Evolutionary conservation across 345 rosid species (phyloP).

Genomic region (Clarkia xantiana): DNA sequence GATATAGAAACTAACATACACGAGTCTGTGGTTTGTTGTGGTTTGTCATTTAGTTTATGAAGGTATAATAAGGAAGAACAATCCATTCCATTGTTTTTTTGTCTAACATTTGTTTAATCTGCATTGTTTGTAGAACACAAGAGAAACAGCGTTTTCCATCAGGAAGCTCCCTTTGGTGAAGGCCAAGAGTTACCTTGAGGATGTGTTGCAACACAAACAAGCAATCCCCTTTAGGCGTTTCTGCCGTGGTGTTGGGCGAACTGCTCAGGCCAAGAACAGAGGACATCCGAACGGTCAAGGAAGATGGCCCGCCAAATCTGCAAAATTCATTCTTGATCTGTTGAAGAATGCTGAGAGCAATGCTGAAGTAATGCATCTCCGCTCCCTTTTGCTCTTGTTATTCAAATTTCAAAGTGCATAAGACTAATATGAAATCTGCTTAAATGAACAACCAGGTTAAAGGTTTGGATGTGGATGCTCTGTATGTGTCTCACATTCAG

Average conservation of each 20-base stretch:
- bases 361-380: conserved; percentile 38
- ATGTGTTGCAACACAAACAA: conserved; percentile 93
- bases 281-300: conserved; percentile 88
- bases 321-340: conserved; percentile 71
- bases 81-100: background rate
- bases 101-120: background rate
- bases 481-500: conserved; percentile 56
- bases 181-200: conserved; percentile 95
- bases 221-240: conserved; percentile 96
- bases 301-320: conserved; percentile 93
- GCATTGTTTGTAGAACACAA: conserved; percentile 42
- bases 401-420: background rate
- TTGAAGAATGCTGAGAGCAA: conserved; percentile 81
- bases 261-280: conserved; percentile 98
- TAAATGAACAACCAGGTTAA: conserved; percentile 27
- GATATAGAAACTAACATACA: background rate
- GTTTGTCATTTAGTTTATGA: background rate
- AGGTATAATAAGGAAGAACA: background rate
- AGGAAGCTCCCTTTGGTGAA: conserved; percentile 71
- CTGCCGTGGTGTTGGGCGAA: conserved; percentile 93
- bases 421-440: background rate
- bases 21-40: background rate
- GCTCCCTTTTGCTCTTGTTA: background rate
- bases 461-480: conserved; percentile 61
- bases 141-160: conserved; percentile 81